phyloP scores from a whole-genome alignment of 306 rosid species.

The Dryas octopetala region DNA sequence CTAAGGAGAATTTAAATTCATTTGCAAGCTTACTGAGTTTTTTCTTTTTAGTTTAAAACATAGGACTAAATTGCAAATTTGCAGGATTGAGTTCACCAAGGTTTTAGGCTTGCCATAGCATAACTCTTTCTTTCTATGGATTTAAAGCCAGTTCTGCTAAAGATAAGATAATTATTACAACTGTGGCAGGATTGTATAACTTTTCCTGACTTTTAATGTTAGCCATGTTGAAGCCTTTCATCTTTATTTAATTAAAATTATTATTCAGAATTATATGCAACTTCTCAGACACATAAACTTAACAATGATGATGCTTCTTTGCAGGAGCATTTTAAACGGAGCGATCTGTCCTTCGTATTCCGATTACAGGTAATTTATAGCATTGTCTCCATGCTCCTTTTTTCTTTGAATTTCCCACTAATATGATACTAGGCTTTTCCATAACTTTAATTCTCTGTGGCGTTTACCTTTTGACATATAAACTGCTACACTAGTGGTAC shows the following conservation, averaged over 20 bases:
- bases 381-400: constrained; percentile 13
- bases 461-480: background rate
- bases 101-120: background rate
- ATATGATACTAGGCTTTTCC: background rate
- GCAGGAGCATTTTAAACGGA: constrained; percentile 91
- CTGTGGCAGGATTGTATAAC: background rate
- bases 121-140: background rate
- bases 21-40: background rate
- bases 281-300: constrained; percentile 23
- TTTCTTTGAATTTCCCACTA: constrained; percentile 6
- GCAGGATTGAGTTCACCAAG: background rate
- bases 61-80: background rate
- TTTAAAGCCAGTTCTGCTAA: background rate
- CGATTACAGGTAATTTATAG: constrained; percentile 80
- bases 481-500: background rate
- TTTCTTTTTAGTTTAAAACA: background rate
- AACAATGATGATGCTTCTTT: constrained; percentile 22
- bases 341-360: constrained; percentile 91
- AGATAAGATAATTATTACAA: background rate
- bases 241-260: too few relatives aligned
- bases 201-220: background rate
- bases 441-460: background rate
- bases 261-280: background rate
- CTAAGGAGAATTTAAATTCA: background rate
- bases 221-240: constrained; percentile 3